Conservation (phyloP, 345 rosid genomes). For the Acer campestre region DNA sequence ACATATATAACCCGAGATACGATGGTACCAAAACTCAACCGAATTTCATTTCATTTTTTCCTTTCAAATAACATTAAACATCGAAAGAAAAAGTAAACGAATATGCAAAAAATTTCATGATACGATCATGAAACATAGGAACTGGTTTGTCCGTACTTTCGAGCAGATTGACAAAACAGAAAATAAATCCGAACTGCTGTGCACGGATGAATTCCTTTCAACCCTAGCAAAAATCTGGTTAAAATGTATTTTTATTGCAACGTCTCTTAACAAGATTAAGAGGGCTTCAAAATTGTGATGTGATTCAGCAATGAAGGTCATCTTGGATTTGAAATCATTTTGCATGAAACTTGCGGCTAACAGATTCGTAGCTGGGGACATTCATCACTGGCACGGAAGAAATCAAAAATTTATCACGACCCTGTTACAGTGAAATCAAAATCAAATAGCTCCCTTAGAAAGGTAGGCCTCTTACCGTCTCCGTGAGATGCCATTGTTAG, state of each 20-base stretch:
- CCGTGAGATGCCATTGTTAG: slow-evolving; percentile 87
- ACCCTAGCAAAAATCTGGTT: not conserved
- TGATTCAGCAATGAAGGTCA: not conserved
- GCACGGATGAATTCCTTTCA: not conserved
- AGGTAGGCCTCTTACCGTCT: slow-evolving; percentile 56
- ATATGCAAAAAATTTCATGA: slow-evolving; percentile 3
- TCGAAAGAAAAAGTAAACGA: not conserved
- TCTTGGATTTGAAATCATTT: slow-evolving; percentile 5
- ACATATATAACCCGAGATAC: not conserved
- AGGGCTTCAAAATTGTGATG: not conserved
- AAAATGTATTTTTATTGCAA: not conserved
- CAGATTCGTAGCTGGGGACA: slow-evolving; percentile 71
- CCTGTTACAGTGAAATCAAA: not conserved
- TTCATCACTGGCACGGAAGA: slow-evolving; percentile 47
- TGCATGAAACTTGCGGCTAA: slow-evolving; percentile 54
- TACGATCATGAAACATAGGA: not conserved
- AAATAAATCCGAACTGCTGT: not conserved
- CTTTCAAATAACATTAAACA: not conserved
- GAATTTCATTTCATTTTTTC: not conserved
- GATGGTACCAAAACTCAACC: not conserved
- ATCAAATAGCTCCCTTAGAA: not conserved
- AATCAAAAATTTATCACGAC: not conserved
- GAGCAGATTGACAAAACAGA: not conserved
- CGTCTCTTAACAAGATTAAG: not conserved
- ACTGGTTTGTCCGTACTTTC: not conserved